These are phyloP conservation scores for Uronychia setigera DNA, from an alignment of 73 alveolate genomes.

Conservation along the genomic window DNA sequence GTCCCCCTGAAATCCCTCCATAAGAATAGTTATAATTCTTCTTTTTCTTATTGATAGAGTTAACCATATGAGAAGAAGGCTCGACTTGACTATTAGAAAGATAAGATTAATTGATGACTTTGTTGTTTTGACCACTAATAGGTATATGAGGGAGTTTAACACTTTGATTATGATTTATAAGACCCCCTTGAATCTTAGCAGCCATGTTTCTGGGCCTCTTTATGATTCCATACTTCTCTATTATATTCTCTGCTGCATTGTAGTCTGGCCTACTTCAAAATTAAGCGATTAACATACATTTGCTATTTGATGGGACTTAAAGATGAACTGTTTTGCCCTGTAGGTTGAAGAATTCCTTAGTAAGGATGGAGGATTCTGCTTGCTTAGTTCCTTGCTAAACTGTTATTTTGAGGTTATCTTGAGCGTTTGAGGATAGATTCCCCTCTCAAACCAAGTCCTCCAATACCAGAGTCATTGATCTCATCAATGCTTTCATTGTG, in stretches of 20 bases:
- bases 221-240: background rate
- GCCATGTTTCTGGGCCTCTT: background rate
- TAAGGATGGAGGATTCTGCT: background rate
- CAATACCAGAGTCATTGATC: background rate
- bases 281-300: background rate
- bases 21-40: background rate
- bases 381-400: background rate
- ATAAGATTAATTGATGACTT: background rate
- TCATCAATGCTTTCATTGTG: background rate
- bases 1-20: no score
- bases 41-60: background rate
- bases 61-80: no score
- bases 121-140: background rate
- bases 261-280: background rate
- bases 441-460: background rate
- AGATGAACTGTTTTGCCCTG: background rate
- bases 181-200: background rate
- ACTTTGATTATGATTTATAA: background rate
- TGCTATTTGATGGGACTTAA: background rate
- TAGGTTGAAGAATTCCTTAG: background rate
- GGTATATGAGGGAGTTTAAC: background rate
- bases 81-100: background rate
- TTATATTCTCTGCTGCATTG: background rate
- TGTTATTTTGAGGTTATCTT: background rate
- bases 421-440: background rate